These are phyloP conservation scores for Enterocytospora artemiae DNA, from an alignment of 371 early-diverging fungal genomes.

Conservation along the genomic window DNA sequence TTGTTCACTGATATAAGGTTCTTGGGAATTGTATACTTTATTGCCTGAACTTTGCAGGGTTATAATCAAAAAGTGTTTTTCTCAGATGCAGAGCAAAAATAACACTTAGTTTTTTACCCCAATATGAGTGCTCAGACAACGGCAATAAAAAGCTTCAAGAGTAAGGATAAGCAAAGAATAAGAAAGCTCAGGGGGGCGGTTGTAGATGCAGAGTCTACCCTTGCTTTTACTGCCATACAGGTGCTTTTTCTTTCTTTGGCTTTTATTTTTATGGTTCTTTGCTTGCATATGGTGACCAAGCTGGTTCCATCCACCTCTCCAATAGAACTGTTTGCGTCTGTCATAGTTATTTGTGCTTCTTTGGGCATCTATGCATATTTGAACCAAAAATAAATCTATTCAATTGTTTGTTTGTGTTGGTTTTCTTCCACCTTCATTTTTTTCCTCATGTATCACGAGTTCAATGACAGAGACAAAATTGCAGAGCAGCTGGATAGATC, in stretches of 20 bases:
- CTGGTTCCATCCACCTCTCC: slow-evolving; percentile 44
- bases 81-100: too few relatives aligned
- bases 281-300: slow-evolving; percentile 52
- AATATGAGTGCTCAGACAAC: too few relatives aligned
- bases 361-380: slow-evolving; percentile 13
- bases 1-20: too few relatives aligned
- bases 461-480: slow-evolving; percentile 20
- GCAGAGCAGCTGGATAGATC: slow-evolving; percentile 49
- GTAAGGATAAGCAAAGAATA: slow-evolving; percentile 23
- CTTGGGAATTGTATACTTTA: too few relatives aligned
- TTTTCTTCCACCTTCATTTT: too few relatives aligned
- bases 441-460: too few relatives aligned
- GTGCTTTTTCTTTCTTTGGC: slow-evolving; percentile 52
- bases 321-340: slow-evolving; percentile 36
- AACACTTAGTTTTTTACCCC: too few relatives aligned
- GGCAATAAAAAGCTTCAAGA: too few relatives aligned
- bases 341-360: slow-evolving; percentile 31
- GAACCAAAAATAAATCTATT: slow-evolving; percentile 14
- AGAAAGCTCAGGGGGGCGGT: slow-evolving; percentile 29
- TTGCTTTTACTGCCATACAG: slow-evolving; percentile 45
- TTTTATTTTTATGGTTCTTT: slow-evolving; percentile 54
- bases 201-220: slow-evolving; percentile 19
- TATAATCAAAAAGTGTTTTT: too few relatives aligned
- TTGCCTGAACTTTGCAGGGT: too few relatives aligned
- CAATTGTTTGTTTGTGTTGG: background rate